Percentiles rank a stretch among this genome's conserved stretches.
Evolutionary conservation across 2,329 filamentous ascomycete genomes (phyloP).

Genomic region (Aspergillus neoniger): DNA sequence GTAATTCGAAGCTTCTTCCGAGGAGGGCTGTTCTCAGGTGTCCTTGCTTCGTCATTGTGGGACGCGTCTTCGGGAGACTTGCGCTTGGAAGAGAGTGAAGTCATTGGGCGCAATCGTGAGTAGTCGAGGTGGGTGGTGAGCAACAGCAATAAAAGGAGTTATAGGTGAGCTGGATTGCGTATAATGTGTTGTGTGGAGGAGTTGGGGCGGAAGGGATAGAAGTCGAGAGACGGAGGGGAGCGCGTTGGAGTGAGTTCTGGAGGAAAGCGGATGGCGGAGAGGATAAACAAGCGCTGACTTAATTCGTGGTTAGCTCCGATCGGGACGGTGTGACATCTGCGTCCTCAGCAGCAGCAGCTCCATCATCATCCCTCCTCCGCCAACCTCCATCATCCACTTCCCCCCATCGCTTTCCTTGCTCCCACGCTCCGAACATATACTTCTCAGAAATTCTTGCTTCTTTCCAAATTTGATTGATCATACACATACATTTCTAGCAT

Average conservation of each 20-base stretch:
- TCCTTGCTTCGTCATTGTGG: slow-evolving; percentile 52
- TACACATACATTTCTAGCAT: slow-evolving; percentile 2
- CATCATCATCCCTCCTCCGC: slow-evolving; percentile 12
- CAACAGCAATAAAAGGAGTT: not conserved
- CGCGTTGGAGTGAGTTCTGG: slow-evolving; percentile 12
- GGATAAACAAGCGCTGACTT: slow-evolving; percentile 48
- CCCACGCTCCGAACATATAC: slow-evolving; percentile 3
- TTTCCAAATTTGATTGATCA: not conserved
- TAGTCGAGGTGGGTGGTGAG: not conserved
- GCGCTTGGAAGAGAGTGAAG: slow-evolving; percentile 39
- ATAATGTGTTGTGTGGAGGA: slow-evolving; percentile 3
- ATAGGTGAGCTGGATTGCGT: not conserved
- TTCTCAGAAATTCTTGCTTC: not conserved
- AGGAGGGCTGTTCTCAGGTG: slow-evolving; percentile 58
- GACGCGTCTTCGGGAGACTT: slow-evolving; percentile 42
- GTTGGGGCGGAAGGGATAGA: slow-evolving; percentile 10
- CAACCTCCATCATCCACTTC: slow-evolving; percentile 14
- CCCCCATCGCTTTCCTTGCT: slow-evolving; percentile 3
- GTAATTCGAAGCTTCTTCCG: slow-evolving; percentile 67
- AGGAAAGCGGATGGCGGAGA: slow-evolving; percentile 26
- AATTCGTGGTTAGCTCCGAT: slow-evolving; percentile 26
- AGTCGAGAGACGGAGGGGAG: slow-evolving; percentile 10
- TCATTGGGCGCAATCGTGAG: slow-evolving; percentile 33
- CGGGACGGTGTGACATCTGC: slow-evolving; percentile 24
- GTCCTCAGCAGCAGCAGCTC: slow-evolving; percentile 23